Conservation (phyloP, 139 green algal genomes). For the Dunaliella primolecta region DNA sequence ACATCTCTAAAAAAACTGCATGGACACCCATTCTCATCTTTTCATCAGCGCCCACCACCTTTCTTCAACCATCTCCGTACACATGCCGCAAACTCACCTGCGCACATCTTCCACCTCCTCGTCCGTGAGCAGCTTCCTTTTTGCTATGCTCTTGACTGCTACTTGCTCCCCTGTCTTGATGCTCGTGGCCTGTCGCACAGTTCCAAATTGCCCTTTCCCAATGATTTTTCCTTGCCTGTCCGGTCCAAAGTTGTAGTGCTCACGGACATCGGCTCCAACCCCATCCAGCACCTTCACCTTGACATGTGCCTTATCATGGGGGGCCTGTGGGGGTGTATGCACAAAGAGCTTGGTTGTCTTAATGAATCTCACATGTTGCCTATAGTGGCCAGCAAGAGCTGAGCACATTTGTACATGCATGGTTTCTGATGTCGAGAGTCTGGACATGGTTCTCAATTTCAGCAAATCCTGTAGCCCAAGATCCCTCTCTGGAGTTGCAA, state of each 20-base stretch:
- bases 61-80: constrained; percentile 30
- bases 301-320: not conserved
- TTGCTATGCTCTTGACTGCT: constrained; percentile 87
- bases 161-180: constrained; percentile 35
- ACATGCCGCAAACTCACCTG: constrained; percentile 73
- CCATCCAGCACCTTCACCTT: not conserved
- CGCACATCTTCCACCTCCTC: constrained; percentile 87
- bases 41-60: constrained; percentile 1
- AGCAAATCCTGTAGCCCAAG: too few relatives aligned
- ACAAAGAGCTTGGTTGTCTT: too few relatives aligned
- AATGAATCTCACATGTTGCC: too few relatives aligned
- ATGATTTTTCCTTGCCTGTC: constrained; percentile 7
- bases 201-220: constrained; percentile 55
- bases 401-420: too few relatives aligned
- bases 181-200: constrained; percentile 16
- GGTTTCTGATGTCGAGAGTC: too few relatives aligned
- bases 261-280: not conserved
- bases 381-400: too few relatives aligned
- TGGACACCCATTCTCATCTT: too few relatives aligned
- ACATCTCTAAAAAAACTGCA: too few relatives aligned
- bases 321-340: too few relatives aligned
- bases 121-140: constrained; percentile 67
- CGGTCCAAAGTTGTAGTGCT: constrained; percentile 15
- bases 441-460: too few relatives aligned
- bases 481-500: too few relatives aligned